These are phyloP conservation scores for Penicillium waksmanii DNA, from an alignment of 495 filamentous ascomycete species.

Conservation along the genomic window DNA sequence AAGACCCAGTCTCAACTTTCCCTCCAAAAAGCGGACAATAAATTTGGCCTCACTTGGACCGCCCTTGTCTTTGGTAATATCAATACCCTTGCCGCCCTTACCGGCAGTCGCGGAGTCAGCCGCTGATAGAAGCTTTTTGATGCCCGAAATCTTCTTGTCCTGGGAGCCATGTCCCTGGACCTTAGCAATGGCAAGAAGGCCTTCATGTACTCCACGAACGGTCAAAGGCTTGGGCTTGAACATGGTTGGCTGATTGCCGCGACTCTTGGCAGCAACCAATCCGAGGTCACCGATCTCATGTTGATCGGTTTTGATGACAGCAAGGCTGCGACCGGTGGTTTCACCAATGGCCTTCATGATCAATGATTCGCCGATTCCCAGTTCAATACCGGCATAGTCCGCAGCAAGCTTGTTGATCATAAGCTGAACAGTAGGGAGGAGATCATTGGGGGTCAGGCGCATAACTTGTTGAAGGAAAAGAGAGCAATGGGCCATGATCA, in stretches of 20 bases:
- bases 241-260: slow-evolving; percentile 93
- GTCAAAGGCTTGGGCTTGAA: slow-evolving; percentile 95
- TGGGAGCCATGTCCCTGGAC: slow-evolving; percentile 86
- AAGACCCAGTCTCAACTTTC: slow-evolving; percentile 86
- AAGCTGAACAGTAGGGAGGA: slow-evolving; percentile 83
- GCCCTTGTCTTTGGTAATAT: slow-evolving; percentile 91
- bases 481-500: slow-evolving; percentile 85
- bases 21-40: slow-evolving; percentile 89
- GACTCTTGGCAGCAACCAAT: slow-evolving; percentile 90
- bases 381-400: slow-evolving; percentile 92
- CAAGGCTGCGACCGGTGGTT: slow-evolving; percentile 82
- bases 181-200: slow-evolving; percentile 85
- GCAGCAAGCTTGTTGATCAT: slow-evolving; percentile 99
- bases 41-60: slow-evolving; percentile 95
- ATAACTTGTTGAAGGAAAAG: slow-evolving; percentile 91
- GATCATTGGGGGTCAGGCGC: slow-evolving; percentile 83
- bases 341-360: slow-evolving; percentile 99
- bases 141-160: slow-evolving; percentile 85
- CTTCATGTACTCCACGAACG: slow-evolving; percentile 82
- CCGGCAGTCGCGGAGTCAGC: slow-evolving; percentile 73
- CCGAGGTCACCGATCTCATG: slow-evolving; percentile 95
- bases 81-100: slow-evolving; percentile 69
- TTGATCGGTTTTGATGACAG: slow-evolving; percentile 90
- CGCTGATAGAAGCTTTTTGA: slow-evolving; percentile 90
- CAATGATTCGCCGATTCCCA: slow-evolving; percentile 94